A percentile compares a stretch with the other conserved stretches of the same genome.
Conservation (phyloP, 2,329 filamentous ascomycete species). For the Fusarium redolens region DNA sequence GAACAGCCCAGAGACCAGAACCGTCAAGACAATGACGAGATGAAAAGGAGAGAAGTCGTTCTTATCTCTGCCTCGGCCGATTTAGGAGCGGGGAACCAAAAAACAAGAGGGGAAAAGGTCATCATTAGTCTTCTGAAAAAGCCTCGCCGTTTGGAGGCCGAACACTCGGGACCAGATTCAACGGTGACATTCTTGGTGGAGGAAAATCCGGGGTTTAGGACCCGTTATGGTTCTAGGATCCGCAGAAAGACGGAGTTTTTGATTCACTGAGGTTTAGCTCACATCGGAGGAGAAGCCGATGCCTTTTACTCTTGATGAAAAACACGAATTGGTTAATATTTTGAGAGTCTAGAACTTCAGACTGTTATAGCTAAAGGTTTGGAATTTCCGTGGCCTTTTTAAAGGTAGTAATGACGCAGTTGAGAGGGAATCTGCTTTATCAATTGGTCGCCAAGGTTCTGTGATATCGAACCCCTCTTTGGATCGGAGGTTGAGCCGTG, state of each 20-base stretch:
- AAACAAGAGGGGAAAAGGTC: neutral
- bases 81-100: neutral
- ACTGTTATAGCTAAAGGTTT: accelerated
- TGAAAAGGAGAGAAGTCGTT: neutral
- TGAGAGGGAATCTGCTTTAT: accelerated
- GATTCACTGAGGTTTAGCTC: neutral
- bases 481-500: conserved; percentile 9
- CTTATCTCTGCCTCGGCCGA: neutral
- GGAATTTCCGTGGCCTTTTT: neutral
- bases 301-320: accelerated
- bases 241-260: neutral
- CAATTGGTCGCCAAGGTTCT: neutral
- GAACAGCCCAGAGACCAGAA: neutral
- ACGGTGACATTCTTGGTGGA: neutral
- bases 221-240: neutral
- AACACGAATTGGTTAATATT: neutral
- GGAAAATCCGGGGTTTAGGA: conserved; percentile 13
- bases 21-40: neutral
- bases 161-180: neutral
- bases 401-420: neutral
- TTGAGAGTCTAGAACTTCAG: neutral
- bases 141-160: neutral
- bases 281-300: conserved; percentile 10
- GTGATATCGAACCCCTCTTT: neutral
- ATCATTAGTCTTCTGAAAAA: neutral